Base-by-base conservation (phyloP, 441 rosid genomes). In the Capsella rubella region DNA sequence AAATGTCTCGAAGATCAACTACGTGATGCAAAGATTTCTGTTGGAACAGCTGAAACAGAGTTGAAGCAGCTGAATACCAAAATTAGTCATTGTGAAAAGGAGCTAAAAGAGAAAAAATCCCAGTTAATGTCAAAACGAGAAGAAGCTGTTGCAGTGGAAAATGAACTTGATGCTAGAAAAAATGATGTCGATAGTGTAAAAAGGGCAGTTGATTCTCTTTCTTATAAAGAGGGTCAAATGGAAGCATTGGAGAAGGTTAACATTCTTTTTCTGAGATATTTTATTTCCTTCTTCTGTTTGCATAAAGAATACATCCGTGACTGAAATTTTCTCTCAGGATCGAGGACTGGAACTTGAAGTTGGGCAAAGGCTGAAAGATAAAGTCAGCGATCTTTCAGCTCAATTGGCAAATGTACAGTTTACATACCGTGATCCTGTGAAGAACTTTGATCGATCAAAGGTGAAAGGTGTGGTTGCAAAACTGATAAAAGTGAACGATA, bases 1-100 rank as follows among this genome's bases (percentile, higher is more conserved):
- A 95, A 95, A 78, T 95, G 98, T 81, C 92, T 95, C 64, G 95
- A 95, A 81, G 98, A 95, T 86, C 99, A 92, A 83, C 84, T 95
- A 47, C 86, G 81, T 58, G 99, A 92, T 83, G 98, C 97, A 25
- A 95, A 90, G 79, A 82, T 90, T 74, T 85, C 90, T 58, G 98
- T 90, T 82, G 99, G 99, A 65, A 82, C 84, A 72, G 89, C 89
- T 55, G 98, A 85, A 78, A 90, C 96, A 52, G 99, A 91, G 82
- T 59, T 92, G 84, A 88, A 84, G 72, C 98, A 91, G 79, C 75
- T 95, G 82, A 89, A 85, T 73, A 89, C 93, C 65, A 95, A 88
- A 87, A 92, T 92, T 45, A 82, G 71, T 53, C 98, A 91, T 31
- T 90, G 90, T 25, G 88, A 91, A 74, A 95, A 85, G 66, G 99